Base-by-base conservation (phyloP, 768 basidiomycete genomes). In the Amanita muscaria region DNA sequence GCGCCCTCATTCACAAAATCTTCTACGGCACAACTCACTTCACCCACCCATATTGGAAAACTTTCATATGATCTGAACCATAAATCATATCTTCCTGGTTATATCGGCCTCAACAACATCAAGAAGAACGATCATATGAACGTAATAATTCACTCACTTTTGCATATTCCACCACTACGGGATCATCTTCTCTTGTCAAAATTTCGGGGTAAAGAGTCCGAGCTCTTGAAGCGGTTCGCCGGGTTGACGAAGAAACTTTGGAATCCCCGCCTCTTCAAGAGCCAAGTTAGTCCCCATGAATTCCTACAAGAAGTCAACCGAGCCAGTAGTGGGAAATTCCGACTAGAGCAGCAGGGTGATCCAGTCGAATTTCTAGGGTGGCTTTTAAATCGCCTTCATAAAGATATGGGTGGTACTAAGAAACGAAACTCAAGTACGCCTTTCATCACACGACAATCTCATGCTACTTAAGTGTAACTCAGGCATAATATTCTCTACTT, bases 201-300 rank as follows among this genome's bases (percentile, higher is more conserved):
- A 51, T 81, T 81, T 53, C 70, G 67, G 21, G 77, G 78, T 27
- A 88, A 88, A 59, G 79, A 88, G 50, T 69, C 88, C 5, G 96
- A 99, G 59, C 76, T 98, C 44, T 68, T 97, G 32, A 84, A 80
- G 56, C 81, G 96, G 18, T 89, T 98, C 55, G 82, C 88, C 14
- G 72, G 77, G 10, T 74, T 99, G 15, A 83, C 89, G 2, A 90
- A 90, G 63, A 92, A 98, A 64, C 58, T 97, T 30, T 99, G 96
- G 96, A 98, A 96, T 64, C 90, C 93, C 7, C 72, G 83, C 40
- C 66, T 94, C 45, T 99, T 99, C 78, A 99, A 99, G 64, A 84
- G 87, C 49, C 96, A 99, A 73, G 92, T 97, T 54, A 88, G 84
- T 53, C 96, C 96, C n/a, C 96, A 99, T 60, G 96, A 99, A 60